Evolutionary conservation across 768 basidiomycete genomes (phyloP).

Genomic region (Pholiota conissans): DNA sequence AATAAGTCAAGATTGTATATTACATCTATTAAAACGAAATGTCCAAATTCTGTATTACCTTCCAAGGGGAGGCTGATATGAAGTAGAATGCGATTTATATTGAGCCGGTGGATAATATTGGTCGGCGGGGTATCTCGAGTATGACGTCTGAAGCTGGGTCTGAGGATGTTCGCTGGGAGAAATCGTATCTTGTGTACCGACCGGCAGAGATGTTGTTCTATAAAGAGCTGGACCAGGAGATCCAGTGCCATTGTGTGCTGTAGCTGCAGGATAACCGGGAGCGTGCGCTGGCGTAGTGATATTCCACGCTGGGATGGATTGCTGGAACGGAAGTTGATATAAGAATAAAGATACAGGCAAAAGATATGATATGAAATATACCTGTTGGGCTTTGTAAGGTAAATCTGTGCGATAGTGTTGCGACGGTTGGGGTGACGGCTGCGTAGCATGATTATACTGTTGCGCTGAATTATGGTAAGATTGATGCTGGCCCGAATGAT

Average conservation of each 20-base stretch:
- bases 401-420: constrained; percentile 9
- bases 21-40: constrained; percentile 17
- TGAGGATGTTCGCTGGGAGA: neutral
- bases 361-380: neutral
- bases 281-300: constrained; percentile 19
- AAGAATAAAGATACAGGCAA: neutral
- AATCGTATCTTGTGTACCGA: constrained; percentile 5
- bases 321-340: constrained; percentile 11
- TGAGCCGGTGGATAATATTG: constrained; percentile 26
- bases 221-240: neutral
- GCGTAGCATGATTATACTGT: neutral
- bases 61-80: constrained; percentile 29
- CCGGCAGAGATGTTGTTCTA: neutral
- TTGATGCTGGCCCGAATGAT: constrained; percentile 13
- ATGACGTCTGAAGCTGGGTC: constrained; percentile 5
- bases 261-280: constrained; percentile 16
- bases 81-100: constrained; percentile 31
- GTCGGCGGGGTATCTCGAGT: constrained; percentile 16
- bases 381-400: constrained; percentile 16
- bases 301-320: constrained; percentile 24
- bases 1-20: constrained; percentile 23
- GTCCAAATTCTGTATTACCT: constrained; percentile 13
- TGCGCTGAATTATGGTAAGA: constrained; percentile 8
- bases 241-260: constrained; percentile 9
- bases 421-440: neutral